These are phyloP conservation scores for Hericium erinaceus DNA, from an alignment of 768 basidiomycete species.

Conservation along the genomic window DNA sequence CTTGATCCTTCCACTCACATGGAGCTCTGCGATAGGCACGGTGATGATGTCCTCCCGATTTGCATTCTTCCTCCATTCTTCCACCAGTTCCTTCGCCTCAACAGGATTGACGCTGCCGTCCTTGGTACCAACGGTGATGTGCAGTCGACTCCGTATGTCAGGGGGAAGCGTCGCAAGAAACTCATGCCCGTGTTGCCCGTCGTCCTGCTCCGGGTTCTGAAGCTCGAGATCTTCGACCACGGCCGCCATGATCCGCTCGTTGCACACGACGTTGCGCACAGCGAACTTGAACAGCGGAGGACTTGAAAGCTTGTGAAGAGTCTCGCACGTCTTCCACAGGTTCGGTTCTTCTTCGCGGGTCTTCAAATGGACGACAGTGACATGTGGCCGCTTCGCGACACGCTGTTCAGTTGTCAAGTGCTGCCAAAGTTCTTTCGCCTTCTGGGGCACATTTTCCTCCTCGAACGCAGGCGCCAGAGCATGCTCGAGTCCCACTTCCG, in stretches of 20 bases:
- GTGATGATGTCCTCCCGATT: constrained; percentile 19
- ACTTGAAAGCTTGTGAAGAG: constrained; percentile 25
- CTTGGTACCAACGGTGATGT: constrained; percentile 82
- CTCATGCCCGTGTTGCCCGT: constrained; percentile 29
- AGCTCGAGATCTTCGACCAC: constrained; percentile 53
- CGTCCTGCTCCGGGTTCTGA: constrained; percentile 20
- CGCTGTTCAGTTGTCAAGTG: constrained; percentile 35
- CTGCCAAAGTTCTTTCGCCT: constrained; percentile 37
- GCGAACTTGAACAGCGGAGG: constrained; percentile 53
- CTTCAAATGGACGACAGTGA: constrained; percentile 77
- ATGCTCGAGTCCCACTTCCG: constrained; percentile 55
- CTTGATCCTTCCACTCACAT: constrained; percentile 23
- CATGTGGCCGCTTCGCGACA: constrained; percentile 59
- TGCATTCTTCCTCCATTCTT: constrained; percentile 36
- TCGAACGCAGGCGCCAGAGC: constrained; percentile 37
- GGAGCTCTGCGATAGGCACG: constrained; percentile 21
- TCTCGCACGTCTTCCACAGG: constrained; percentile 45
- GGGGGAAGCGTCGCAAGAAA: constrained; percentile 41
- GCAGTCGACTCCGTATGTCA: constrained; percentile 45
- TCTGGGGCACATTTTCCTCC: constrained; percentile 21
- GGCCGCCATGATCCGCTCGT: constrained; percentile 72
- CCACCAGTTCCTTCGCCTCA: constrained; percentile 63
- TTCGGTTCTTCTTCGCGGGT: constrained; percentile 22
- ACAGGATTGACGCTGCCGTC: constrained; percentile 42
- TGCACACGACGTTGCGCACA: constrained; percentile 61